Evolutionary conservation across 2,329 filamentous ascomycete genomes (phyloP).

Genomic region (Cladosporium sp.): DNA sequence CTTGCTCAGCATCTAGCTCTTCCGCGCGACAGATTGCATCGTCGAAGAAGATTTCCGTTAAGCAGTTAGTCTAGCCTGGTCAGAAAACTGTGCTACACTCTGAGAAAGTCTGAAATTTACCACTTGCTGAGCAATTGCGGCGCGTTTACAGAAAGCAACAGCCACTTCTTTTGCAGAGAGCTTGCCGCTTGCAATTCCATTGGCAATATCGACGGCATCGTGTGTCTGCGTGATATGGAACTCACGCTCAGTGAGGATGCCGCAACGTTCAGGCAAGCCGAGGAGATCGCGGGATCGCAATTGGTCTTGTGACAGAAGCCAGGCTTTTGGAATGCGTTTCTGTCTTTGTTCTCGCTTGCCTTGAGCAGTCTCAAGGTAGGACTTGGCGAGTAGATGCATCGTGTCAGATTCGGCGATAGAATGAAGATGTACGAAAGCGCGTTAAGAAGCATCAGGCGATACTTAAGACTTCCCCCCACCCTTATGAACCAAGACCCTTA

Average conservation of each 20-base stretch:
- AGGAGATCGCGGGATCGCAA: conserved; percentile 39
- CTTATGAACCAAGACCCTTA: not conserved
- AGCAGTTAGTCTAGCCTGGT: conserved; percentile 39
- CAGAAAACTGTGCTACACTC: not conserved
- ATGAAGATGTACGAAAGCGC: not conserved
- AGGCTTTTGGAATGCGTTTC: conserved; percentile 21
- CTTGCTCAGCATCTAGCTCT: conserved; percentile 41
- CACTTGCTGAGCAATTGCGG: conserved; percentile 49
- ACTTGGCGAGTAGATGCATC: not conserved
- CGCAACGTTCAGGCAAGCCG: conserved; percentile 50
- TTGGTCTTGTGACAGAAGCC: conserved; percentile 17
- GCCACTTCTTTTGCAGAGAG: conserved; percentile 15
- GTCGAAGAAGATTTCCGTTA: conserved; percentile 44
- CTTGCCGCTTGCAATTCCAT: conserved; percentile 35
- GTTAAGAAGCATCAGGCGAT: not conserved
- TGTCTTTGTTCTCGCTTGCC: conserved; percentile 22
- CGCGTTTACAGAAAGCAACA: conserved; percentile 48
- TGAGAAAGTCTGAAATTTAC: not conserved
- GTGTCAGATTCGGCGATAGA: not conserved
- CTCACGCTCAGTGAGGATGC: conserved; percentile 50
- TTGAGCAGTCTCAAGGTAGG: conserved; percentile 19
- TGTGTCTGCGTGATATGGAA: conserved; percentile 55
- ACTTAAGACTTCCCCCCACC: not conserved
- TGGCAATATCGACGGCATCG: conserved; percentile 43
- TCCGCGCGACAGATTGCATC: conserved; percentile 40